phyloP scores from a whole-genome alignment of 495 filamentous ascomycete species.

The Podospora conica region DNA sequence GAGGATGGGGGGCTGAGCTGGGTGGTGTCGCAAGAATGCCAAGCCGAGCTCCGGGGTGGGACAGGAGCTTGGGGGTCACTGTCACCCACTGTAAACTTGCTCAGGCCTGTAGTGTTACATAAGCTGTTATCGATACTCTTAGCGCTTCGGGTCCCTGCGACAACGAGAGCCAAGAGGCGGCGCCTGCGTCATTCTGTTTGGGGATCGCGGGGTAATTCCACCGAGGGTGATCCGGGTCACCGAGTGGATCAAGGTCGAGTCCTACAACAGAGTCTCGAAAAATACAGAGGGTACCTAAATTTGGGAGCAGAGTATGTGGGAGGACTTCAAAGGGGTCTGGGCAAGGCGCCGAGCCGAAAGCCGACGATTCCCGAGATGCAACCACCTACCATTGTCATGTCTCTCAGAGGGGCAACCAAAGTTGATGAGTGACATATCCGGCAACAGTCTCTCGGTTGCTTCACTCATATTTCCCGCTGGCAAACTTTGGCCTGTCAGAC shows the following conservation, averaged over 20 bases:
- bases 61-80: not conserved
- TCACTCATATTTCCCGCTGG: not conserved
- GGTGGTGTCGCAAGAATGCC: not conserved
- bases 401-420: not conserved
- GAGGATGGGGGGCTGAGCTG: not conserved
- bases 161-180: not conserved
- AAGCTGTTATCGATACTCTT: not conserved
- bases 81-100: not conserved
- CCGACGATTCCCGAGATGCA: slow-evolving; percentile 3
- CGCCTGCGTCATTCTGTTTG: not conserved
- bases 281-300: not conserved
- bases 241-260: not conserved
- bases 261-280: too few species aligned
- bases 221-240: not conserved
- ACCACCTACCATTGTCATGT: not conserved
- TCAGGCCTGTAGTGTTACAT: not conserved
- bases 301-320: too few species aligned
- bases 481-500: not conserved
- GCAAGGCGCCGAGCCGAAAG: not conserved
- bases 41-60: not conserved
- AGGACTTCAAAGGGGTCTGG: not conserved
- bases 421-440: not conserved
- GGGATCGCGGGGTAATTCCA: not conserved
- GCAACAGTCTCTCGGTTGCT: not conserved
- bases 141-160: not conserved